Percentiles rank a stretch among this genome's conserved stretches.
phyloP scores from a whole-genome alignment of 2,329 filamentous ascomycete species.

The Penicillium sp. region DNA sequence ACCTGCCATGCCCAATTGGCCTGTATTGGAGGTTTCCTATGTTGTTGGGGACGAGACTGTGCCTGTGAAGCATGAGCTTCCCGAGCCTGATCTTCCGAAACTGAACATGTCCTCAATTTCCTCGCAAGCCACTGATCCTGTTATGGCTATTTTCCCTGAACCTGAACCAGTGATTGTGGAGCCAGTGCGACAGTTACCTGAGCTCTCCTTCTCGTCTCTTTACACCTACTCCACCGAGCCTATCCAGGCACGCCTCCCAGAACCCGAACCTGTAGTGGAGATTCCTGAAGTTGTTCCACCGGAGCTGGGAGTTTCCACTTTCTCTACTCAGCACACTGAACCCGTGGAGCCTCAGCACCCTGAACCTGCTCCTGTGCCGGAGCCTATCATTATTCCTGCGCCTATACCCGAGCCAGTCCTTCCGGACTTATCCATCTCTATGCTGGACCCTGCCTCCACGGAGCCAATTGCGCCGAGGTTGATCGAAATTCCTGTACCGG shows the following conservation, averaged over 20 bases:
- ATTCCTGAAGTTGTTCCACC: constrained; percentile 16
- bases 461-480: constrained; percentile 16
- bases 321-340: constrained; percentile 35
- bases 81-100: constrained; percentile 24
- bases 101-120: constrained; percentile 35
- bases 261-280: constrained; percentile 14
- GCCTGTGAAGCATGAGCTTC: constrained; percentile 31
- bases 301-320: constrained; percentile 35
- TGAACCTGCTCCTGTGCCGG: constrained; percentile 20
- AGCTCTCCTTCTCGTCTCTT: constrained; percentile 27
- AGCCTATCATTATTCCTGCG: constrained; percentile 16
- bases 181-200: constrained; percentile 14
- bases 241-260: constrained; percentile 24
- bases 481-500: constrained; percentile 16
- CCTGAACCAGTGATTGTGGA: constrained; percentile 25
- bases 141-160: constrained; percentile 24
- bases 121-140: constrained; percentile 27
- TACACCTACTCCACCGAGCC: constrained; percentile 29
- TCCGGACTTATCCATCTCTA: constrained; percentile 11
- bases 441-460: constrained; percentile 1
- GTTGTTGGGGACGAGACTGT: constrained; percentile 35
- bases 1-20: constrained; percentile 48
- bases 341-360: constrained; percentile 28
- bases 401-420: constrained; percentile 14
- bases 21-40: constrained; percentile 40